phyloP scores from a whole-genome alignment of 768 basidiomycete species.

The Xerocomus brunneocitrinus region DNA sequence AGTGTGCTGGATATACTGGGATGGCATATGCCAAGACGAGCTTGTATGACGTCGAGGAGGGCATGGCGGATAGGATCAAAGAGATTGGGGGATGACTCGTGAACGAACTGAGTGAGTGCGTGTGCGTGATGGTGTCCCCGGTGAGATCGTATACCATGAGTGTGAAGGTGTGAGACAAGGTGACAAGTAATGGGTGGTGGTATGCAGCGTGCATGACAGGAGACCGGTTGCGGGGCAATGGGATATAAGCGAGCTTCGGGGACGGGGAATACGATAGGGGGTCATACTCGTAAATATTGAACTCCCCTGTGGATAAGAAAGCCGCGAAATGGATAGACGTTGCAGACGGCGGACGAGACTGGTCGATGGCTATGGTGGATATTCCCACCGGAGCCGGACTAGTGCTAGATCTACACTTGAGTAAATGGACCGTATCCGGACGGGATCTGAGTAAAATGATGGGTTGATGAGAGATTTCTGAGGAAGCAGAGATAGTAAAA shows the following conservation, averaged over 20 bases:
- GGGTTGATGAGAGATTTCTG: constrained; percentile 26
- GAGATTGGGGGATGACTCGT: constrained; percentile 78
- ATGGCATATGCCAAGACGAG: constrained; percentile 70
- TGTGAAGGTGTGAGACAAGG: constrained; percentile 61
- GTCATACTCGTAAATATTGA: constrained; percentile 54
- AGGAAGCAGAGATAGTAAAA: constrained; percentile 55
- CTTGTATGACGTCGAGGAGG: constrained; percentile 57
- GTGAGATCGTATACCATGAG: constrained; percentile 73
- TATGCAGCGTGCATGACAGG: constrained; percentile 65
- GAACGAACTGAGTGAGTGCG: constrained; percentile 70
- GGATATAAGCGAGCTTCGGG: constrained; percentile 45
- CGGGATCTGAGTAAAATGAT: constrained; percentile 21
- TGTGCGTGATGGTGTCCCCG: constrained; percentile 44
- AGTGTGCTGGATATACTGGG: constrained; percentile 78
- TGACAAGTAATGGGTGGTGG: constrained; percentile 72
- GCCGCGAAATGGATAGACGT: constrained; percentile 42
- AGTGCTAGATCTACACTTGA: constrained; percentile 42
- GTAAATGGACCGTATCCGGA: constrained; percentile 29
- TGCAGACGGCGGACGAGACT: constrained; percentile 52
- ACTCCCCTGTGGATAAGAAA: constrained; percentile 68
- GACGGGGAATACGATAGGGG: constrained; percentile 40
- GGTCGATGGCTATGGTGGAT: constrained; percentile 69
- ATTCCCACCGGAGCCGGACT: constrained; percentile 37
- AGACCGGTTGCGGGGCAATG: constrained; percentile 37
- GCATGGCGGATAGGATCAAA: constrained; percentile 62